A percentile compares a stretch with the other conserved stretches of the same genome.
These are phyloP conservation scores for Beauveria pseudobassiana DNA, from an alignment of 2,329 filamentous ascomycete species.

Conservation along the genomic window DNA sequence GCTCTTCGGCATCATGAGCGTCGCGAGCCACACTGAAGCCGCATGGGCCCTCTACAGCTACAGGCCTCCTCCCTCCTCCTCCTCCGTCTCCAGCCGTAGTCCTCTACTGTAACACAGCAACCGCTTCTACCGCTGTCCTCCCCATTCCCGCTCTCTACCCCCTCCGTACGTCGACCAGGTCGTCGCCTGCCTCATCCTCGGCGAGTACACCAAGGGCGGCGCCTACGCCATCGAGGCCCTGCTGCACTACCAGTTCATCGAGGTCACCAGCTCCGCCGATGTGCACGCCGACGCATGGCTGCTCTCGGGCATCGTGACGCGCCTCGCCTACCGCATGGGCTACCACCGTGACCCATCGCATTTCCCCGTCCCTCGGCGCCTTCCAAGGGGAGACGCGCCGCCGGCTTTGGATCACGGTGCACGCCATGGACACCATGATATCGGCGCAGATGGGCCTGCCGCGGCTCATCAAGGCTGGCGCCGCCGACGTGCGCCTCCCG, in stretches of 20 bases:
- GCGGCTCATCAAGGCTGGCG: conserved; percentile 31
- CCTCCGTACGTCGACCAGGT: conserved; percentile 23
- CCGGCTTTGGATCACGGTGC: conserved; percentile 35
- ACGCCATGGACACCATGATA: conserved; percentile 36
- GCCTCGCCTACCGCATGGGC: conserved; percentile 39
- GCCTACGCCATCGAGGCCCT: conserved; percentile 37
- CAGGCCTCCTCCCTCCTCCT: neutral
- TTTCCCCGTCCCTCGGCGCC: conserved; percentile 28
- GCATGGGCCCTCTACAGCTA: conserved; percentile 20
- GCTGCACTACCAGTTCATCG: conserved; percentile 31
- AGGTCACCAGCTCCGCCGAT: conserved; percentile 21
- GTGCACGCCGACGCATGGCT: conserved; percentile 35
- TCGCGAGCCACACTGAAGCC: conserved; percentile 20
- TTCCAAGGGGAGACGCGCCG: conserved; percentile 43
- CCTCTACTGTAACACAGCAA: conserved; percentile 6
- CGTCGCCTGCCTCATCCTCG: conserved; percentile 35
- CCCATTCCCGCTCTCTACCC: conserved; percentile 1
- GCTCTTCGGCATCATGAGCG: conserved; percentile 35
- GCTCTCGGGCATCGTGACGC: conserved; percentile 33
- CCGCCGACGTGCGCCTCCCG: conserved; percentile 16
- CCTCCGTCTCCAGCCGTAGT: too few relatives aligned
- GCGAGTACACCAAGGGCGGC: conserved; percentile 33
- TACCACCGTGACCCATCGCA: conserved; percentile 39
- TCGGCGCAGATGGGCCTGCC: conserved; percentile 41
- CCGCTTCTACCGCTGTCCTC: conserved; percentile 18